Evolutionary conservation across 768 basidiomycete genomes (phyloP), one percentile per base, ranked within the genome.

Genomic region (Phylloporus sp.): DNA sequence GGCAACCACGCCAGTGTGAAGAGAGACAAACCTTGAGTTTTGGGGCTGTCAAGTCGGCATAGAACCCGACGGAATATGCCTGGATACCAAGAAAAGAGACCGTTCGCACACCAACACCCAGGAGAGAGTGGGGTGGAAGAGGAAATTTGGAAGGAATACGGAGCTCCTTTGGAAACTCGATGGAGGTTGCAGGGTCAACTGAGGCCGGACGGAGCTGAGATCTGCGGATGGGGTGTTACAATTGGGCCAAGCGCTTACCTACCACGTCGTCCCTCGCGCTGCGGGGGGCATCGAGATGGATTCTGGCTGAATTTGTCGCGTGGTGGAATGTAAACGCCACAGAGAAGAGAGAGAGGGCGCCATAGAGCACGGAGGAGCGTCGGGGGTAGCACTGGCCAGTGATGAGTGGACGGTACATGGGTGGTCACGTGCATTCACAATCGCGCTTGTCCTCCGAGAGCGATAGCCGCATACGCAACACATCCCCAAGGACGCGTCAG

Each of bases 1-100:
- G 53, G 54, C 16, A 20, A 47, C 27, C 5, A 45, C 35, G 28
- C 18, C 18, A 9, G 18, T 18, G 16, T 20, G 24, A 29, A 20
- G 24, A 31, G 27, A 40, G 10, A 61, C 72, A 46, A 46, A 86
- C 86, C 47, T 77, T 76, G 51, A 89, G 74, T 36, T 74, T 76
- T 1, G 84, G 80, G 54, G 84, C 80, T n/a, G 73, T 61, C 39
- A 92, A 70, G 65, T 95, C 91, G 6, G 90, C 87, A 67, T 95
- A 97, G 70, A 97, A 92, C 2, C 81, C 94, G 29, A 91, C 82
- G 11, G 87, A 88, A 70, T 97, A 97, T 15, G 95, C 93, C 63
- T 90, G 84, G 56, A 97, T 80, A 7, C 85, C 78, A 34, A 95
- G 75, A 70, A 97, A 93, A 13, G 91, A 92, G 27, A 97, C 92